Evolutionary conservation across 1,139 yeast species (phyloP).

Genomic region (Ogataea hybrid): DNA sequence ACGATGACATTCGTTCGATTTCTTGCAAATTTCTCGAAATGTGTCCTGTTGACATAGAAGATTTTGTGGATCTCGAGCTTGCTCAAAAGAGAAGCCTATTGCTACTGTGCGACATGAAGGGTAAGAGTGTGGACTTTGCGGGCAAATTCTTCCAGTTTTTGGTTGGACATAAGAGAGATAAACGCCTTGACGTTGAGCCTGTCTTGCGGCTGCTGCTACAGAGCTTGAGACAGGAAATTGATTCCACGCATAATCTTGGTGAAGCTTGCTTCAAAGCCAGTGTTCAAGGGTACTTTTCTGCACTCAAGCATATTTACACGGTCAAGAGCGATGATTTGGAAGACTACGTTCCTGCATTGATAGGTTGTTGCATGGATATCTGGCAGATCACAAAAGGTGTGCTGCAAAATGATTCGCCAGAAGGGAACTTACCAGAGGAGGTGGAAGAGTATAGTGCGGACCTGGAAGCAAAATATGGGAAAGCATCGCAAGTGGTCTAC

Average conservation of each 20-base stretch:
- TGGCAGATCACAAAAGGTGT: conserved; percentile 58
- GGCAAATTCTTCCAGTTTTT: conserved; percentile 61
- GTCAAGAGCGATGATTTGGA: conserved; percentile 21
- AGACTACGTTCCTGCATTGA: conserved; percentile 19
- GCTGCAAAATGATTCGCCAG: conserved; percentile 68
- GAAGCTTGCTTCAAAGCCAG: conserved; percentile 45
- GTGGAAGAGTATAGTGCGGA: conserved; percentile 37
- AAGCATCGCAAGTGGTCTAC: conserved; percentile 58
- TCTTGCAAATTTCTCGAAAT: conserved; percentile 49
- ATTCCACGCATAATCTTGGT: conserved; percentile 36
- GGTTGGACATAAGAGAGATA: conserved; percentile 28
- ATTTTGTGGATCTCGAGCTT: conserved; percentile 30
- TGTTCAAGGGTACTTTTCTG: conserved; percentile 66
- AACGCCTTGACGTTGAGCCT: conserved; percentile 24
- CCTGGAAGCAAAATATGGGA: conserved; percentile 42
- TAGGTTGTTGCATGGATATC: conserved; percentile 33
- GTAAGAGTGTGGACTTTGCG: conserved; percentile 80
- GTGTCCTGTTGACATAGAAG: conserved; percentile 40
- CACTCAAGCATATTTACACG: conserved; percentile 50
- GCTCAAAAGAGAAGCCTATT: conserved; percentile 39
- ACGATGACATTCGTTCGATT: conserved; percentile 66
- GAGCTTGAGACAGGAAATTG: conserved; percentile 32
- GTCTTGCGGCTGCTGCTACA: conserved; percentile 37
- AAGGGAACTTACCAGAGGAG: conserved; percentile 52
- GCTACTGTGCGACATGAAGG: conserved; percentile 55